Conservation (phyloP, 1,139 yeast genomes). For the Suhomyces anneliseae region DNA sequence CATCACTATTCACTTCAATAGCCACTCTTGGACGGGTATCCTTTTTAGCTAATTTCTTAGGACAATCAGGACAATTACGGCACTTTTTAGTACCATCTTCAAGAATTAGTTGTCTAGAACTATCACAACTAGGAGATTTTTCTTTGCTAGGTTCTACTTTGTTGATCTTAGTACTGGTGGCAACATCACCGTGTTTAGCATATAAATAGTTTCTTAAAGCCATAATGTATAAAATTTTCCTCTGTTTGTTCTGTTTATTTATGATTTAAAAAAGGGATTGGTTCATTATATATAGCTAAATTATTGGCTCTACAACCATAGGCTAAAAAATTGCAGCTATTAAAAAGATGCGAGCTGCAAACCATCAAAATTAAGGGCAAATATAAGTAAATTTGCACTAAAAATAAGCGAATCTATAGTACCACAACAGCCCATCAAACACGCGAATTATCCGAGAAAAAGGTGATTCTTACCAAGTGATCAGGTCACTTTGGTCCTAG, state of each 20-base stretch:
- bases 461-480: background rate
- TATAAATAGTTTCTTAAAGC: slow-evolving; percentile 46
- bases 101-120: slow-evolving; percentile 19
- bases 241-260: background rate
- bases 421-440: background rate
- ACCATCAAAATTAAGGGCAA: no score
- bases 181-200: slow-evolving; percentile 37
- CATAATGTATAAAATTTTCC: slow-evolving; percentile 20
- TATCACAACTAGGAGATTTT: slow-evolving; percentile 13
- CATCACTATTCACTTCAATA: slow-evolving; percentile 6
- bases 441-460: background rate
- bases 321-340: background rate
- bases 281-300: background rate
- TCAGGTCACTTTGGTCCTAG: background rate
- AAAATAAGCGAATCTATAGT: background rate
- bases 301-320: background rate
- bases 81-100: slow-evolving; percentile 25
- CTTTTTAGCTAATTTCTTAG: slow-evolving; percentile 14
- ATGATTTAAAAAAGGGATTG: background rate
- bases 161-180: slow-evolving; percentile 23
- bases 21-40: slow-evolving; percentile 4
- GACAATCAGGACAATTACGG: slow-evolving; percentile 31
- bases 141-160: slow-evolving; percentile 14
- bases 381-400: background rate
- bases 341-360: no score